Evolutionary conservation across 176 grass and related monocot genomes (phyloP).

Genomic region (Coix lacrymajobi): DNA sequence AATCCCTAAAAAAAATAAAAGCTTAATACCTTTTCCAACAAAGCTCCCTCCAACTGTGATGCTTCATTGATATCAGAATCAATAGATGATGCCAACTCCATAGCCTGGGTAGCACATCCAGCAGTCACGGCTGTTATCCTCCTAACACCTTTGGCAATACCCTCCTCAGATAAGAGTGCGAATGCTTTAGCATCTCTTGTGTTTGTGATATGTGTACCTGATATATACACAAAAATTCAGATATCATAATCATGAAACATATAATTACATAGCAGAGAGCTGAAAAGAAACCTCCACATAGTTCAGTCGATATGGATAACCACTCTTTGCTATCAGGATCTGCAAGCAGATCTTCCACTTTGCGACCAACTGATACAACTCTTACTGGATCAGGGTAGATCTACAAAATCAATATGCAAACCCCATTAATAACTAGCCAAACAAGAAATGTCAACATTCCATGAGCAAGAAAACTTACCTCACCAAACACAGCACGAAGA

Average conservation of each 20-base stretch:
- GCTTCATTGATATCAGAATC: slow-evolving; percentile 48
- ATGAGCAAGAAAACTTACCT: slow-evolving; percentile 41
- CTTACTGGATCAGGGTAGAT: slow-evolving; percentile 87
- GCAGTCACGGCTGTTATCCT: slow-evolving; percentile 90
- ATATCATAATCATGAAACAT: neutral
- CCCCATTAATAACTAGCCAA: neutral
- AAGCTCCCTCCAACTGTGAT: slow-evolving; percentile 47
- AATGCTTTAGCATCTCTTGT: slow-evolving; percentile 79
- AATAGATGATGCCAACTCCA: slow-evolving; percentile 61
- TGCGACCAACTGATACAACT: slow-evolving; percentile 84
- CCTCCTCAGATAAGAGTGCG: slow-evolving; percentile 85
- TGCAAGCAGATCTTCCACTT: slow-evolving; percentile 66
- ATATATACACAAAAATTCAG: slow-evolving; percentile 10
- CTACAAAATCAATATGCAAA: slow-evolving; percentile 20
- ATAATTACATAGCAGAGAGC: neutral
- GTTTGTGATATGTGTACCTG: slow-evolving; percentile 91
- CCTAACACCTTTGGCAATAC: slow-evolving; percentile 88
- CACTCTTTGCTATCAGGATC: slow-evolving; percentile 81
- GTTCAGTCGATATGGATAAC: slow-evolving; percentile 80
- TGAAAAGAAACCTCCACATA: slow-evolving; percentile 72
- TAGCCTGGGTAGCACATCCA: slow-evolving; percentile 57
- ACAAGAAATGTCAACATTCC: neutral
- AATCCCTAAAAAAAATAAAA: neutral
- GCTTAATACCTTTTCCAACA: slow-evolving; percentile 66
- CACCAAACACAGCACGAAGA: slow-evolving; percentile 85